Base-by-base conservation (phyloP, 371 early-diverging fungal genomes). In the Rhizopus microsporus region DNA sequence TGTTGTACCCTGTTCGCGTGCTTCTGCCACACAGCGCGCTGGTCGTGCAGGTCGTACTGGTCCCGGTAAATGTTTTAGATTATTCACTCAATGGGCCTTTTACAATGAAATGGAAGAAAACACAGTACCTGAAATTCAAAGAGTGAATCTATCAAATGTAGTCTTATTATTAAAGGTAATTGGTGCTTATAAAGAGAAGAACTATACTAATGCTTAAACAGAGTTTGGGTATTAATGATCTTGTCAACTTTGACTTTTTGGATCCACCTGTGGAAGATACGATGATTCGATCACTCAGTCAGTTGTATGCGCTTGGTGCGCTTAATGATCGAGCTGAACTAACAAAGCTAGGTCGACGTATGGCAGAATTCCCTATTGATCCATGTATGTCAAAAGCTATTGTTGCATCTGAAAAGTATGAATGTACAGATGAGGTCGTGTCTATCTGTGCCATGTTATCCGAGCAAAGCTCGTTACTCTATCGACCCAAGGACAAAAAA, bases 281-380 rank as follows among this genome's bases (percentile, higher is more conserved):
- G 2, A 72, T 98, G 65, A 94, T 93, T 63, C 87, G 91, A 15
- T 93, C 97, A 8, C 77, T 97, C 38, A 95, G 94, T 78, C 94
- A 96, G 59, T 78, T 99, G 16, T 96, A 97, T 69, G 94, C 94
- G 0, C 73, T 99, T 13, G 99, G 98, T 15, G 99, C 97, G 4
- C 75, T 99, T 37, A 95, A 98, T 68, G 89, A 91, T 45, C 84
- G 86, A 12, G 97, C 97, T 10, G 88, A 93, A 62, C 65, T 99
- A 59, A 99, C 99, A 13, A 96, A 97, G 71, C 74, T 97, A 15
- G 99, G 99, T 0, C 88, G 97, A 30, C 79, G 95, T 29, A 99
- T 99, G 98, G 97, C 99, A 16, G 98, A 98, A 82, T 97, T 97
- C 63, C 99, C 99, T 1, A 83, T 96, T 65, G 97, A 98, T 69